Conservation (phyloP, 306 rosid species). For the Biancaea sappan region DNA sequence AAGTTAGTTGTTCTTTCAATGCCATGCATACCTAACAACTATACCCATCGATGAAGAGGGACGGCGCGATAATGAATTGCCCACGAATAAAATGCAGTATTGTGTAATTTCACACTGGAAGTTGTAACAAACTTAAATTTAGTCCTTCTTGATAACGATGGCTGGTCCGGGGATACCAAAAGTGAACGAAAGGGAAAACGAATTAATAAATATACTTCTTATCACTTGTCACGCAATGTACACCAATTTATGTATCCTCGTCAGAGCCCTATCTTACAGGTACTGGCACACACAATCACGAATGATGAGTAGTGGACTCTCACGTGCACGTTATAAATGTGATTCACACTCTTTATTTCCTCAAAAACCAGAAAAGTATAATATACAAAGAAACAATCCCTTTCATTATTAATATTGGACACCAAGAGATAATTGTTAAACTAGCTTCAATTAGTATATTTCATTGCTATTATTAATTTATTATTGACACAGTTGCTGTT, state of each 20-base stretch:
- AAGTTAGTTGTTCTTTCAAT: neutral
- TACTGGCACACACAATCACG: neutral
- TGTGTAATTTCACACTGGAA: neutral
- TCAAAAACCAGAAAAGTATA: no score
- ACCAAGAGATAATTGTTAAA: neutral
- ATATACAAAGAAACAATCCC: neutral
- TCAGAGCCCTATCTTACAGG: neutral
- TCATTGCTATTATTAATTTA: no score
- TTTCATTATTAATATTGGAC: no score
- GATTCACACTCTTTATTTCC: no score
- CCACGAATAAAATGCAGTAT: neutral
- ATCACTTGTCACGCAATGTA: neutral
- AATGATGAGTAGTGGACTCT: neutral
- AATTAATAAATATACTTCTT: neutral
- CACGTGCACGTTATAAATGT: neutral
- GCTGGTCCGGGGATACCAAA: neutral
- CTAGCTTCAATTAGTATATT: neutral
- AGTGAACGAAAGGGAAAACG: neutral
- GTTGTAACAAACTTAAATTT: neutral
- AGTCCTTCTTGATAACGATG: no score
- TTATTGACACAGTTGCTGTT: neutral
- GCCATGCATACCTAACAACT: neutral
- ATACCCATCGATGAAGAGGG: neutral
- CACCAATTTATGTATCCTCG: no score
- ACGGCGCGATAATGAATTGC: neutral